Conservation (phyloP, 2,329 filamentous ascomycete genomes). For the Pseudogymnoascus sp. region DNA sequence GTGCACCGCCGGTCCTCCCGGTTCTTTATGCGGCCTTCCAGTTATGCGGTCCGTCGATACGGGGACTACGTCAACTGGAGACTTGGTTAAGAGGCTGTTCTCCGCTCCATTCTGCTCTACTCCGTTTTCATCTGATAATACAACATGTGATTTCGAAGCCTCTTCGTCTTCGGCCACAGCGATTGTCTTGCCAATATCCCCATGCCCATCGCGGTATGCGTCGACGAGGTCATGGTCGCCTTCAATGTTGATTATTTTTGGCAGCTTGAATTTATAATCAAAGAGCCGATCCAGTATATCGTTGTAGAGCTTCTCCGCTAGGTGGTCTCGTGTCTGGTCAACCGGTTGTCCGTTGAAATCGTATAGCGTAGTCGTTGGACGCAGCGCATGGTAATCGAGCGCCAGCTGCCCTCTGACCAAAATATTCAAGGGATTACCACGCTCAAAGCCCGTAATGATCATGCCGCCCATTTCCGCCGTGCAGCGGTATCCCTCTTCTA, state of each 20-base stretch:
- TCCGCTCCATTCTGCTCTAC: constrained; percentile 10
- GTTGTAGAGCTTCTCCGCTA: constrained; percentile 89
- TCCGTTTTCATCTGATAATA: neutral
- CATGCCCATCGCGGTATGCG: constrained; percentile 68
- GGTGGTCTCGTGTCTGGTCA: constrained; percentile 67
- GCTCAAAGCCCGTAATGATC: constrained; percentile 94
- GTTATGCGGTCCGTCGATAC: constrained; percentile 63
- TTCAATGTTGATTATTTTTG: constrained; percentile 63
- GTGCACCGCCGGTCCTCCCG: constrained; percentile 59
- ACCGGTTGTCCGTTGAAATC: constrained; percentile 74
- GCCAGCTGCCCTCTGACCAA: constrained; percentile 86
- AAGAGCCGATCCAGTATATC: constrained; percentile 89
- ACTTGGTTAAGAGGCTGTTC: constrained; percentile 14
- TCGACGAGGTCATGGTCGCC: constrained; percentile 78
- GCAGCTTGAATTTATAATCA: constrained; percentile 75
- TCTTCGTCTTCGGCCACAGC: constrained; percentile 64
- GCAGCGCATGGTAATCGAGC: constrained; percentile 75
- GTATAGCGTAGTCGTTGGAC: constrained; percentile 78
- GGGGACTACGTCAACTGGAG: constrained; percentile 46
- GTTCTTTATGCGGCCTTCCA: constrained; percentile 64
- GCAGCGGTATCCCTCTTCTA: constrained; percentile 52
- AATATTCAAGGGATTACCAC: constrained; percentile 87
- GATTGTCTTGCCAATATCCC: constrained; percentile 65
- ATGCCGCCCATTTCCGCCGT: constrained; percentile 97
- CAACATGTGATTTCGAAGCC: constrained; percentile 48